Evolutionary conservation across 1,139 yeast genomes (phyloP).

Genomic region (Geotrichum restrictum): DNA sequence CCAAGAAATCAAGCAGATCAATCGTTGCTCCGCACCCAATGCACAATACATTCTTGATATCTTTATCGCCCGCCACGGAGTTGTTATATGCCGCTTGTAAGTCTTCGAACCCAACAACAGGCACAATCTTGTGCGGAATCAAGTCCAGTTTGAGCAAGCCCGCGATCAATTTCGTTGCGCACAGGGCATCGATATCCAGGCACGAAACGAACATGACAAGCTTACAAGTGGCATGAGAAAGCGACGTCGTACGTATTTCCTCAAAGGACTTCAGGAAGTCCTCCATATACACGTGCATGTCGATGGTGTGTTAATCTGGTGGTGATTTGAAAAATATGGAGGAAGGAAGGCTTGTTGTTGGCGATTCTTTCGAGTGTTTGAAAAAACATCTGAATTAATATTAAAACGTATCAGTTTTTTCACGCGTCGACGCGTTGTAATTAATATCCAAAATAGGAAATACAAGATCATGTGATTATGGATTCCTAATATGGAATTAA

Average conservation of each 20-base stretch:
- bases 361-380: not conserved
- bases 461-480: not conserved
- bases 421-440: not conserved
- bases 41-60: conserved; percentile 71
- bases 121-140: conserved; percentile 82
- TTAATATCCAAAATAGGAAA: not conserved
- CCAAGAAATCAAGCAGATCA: conserved; percentile 76
- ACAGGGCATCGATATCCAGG: conserved; percentile 84
- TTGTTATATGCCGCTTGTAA: conserved; percentile 57
- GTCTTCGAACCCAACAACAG: conserved; percentile 91
- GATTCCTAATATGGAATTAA: no score
- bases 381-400: not conserved
- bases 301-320: not conserved
- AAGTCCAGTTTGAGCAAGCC: conserved; percentile 70
- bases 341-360: not conserved
- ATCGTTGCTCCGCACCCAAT: conserved; percentile 96
- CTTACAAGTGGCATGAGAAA: conserved; percentile 87
- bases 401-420: not conserved
- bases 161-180: conserved; percentile 78
- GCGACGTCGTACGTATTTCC: conserved; percentile 31
- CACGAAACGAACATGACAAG: conserved; percentile 87
- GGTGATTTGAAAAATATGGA: not conserved
- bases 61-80: conserved; percentile 51
- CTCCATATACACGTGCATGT: conserved; percentile 36
- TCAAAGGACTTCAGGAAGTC: conserved; percentile 34